Conservation (phyloP, 306 rosid genomes). For the Sesbania bispinosa region DNA sequence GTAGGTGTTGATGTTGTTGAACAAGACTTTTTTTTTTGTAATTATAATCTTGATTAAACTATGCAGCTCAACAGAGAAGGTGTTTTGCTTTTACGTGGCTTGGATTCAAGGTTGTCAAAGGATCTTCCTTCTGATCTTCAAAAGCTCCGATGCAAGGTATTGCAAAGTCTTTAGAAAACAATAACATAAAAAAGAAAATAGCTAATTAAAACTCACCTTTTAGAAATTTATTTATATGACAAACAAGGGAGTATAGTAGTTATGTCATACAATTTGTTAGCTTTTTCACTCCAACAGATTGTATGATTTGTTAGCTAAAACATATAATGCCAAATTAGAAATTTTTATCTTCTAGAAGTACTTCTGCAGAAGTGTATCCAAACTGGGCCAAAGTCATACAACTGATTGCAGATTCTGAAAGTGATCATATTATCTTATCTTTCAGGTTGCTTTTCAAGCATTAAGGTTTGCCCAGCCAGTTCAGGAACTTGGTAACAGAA, state of each 20-base stretch:
- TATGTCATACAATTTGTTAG: no score
- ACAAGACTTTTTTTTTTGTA: not conserved
- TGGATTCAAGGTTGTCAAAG: slow-evolving; percentile 88
- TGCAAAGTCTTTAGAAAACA: not conserved
- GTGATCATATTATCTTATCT: slow-evolving; percentile 3
- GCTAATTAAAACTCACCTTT: not conserved
- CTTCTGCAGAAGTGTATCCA: no score
- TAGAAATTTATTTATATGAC: not conserved
- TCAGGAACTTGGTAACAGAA: slow-evolving; percentile 68
- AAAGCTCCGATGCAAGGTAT: slow-evolving; percentile 96
- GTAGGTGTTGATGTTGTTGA: not conserved
- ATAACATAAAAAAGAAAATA: not conserved
- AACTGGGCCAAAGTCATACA: no score
- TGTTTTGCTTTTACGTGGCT: slow-evolving; percentile 81
- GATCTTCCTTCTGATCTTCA: slow-evolving; percentile 98
- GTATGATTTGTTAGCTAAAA: no score
- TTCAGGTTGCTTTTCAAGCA: slow-evolving; percentile 97
- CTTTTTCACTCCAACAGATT: no score
- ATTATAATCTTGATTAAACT: slow-evolving; percentile 14
- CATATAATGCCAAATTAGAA: no score
- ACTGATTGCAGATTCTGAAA: slow-evolving; percentile 19
- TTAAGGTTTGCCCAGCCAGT: slow-evolving; percentile 80
- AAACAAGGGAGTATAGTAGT: no score
- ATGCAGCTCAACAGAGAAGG: slow-evolving; percentile 90
- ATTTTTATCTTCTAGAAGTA: no score